These are phyloP conservation scores for Talaromyces islandicus DNA, from an alignment of 2,329 filamentous ascomycete genomes.

Conservation along the genomic window DNA sequence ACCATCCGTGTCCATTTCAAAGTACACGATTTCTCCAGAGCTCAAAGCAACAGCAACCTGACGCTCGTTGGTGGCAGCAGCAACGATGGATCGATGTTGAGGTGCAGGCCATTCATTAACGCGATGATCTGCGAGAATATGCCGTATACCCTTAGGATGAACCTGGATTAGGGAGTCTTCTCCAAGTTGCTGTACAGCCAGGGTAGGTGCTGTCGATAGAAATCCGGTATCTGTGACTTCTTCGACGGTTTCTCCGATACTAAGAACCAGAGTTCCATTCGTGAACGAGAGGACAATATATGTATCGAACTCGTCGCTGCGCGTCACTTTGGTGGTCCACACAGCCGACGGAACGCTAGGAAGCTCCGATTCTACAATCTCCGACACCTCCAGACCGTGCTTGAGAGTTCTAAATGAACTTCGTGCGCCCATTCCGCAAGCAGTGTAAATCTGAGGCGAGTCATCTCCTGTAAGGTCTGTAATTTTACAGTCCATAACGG, in stretches of 20 bases:
- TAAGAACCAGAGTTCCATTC: slow-evolving; percentile 83
- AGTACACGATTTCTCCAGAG: slow-evolving; percentile 95
- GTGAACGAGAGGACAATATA: slow-evolving; percentile 94
- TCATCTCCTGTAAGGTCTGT: slow-evolving; percentile 88
- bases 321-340: slow-evolving; percentile 87
- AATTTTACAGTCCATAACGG: slow-evolving; percentile 84
- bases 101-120: slow-evolving; percentile 93
- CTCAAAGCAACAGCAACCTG: slow-evolving; percentile 93
- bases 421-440: slow-evolving; percentile 80
- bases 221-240: slow-evolving; percentile 94
- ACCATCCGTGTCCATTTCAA: slow-evolving; percentile 92
- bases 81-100: slow-evolving; percentile 89
- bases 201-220: slow-evolving; percentile 76
- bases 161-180: slow-evolving; percentile 91
- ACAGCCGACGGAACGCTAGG: slow-evolving; percentile 85
- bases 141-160: slow-evolving; percentile 90
- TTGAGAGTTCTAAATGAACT: slow-evolving; percentile 89
- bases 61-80: slow-evolving; percentile 84
- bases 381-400: slow-evolving; percentile 86
- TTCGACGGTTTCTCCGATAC: slow-evolving; percentile 94
- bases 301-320: slow-evolving; percentile 77
- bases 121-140: slow-evolving; percentile 69
- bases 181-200: slow-evolving; percentile 89
- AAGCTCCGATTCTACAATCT: slow-evolving; percentile 90
- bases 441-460: slow-evolving; percentile 90